These are phyloP conservation scores for Phanerochaete sordida DNA, from an alignment of 768 basidiomycete genomes.

Conservation along the genomic window DNA sequence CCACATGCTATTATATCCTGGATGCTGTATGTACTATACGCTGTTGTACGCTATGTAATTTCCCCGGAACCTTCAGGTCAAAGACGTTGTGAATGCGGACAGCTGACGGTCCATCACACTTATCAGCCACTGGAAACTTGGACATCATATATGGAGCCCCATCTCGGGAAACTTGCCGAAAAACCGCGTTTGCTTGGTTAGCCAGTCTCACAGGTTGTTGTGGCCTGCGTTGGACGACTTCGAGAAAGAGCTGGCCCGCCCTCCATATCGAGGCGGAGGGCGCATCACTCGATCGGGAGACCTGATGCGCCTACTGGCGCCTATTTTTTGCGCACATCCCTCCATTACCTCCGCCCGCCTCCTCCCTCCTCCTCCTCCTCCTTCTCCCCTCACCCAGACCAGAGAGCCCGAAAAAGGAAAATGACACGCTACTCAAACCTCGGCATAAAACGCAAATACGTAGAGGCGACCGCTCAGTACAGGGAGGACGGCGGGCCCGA, in stretches of 20 bases:
- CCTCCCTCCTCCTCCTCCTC: background rate
- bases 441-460: constrained; percentile 68
- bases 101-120: too few species aligned
- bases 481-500: constrained; percentile 12
- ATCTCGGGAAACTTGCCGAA: too few species aligned
- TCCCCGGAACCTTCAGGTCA: too few species aligned
- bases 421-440: constrained; percentile 79
- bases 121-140: too few species aligned
- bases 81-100: too few species aligned
- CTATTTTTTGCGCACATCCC: background rate
- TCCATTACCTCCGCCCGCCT: background rate
- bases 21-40: background rate
- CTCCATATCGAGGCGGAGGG: background rate
- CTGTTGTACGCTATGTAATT: background rate
- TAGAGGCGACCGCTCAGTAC: constrained; percentile 55
- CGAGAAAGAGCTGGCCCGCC: too few species aligned
- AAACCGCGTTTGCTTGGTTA: too few species aligned
- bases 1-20: background rate
- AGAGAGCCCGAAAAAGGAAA: background rate
- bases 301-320: background rate
- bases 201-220: too few species aligned
- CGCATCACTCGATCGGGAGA: background rate
- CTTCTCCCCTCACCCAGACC: background rate
- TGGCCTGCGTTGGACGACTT: too few species aligned
- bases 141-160: too few species aligned